These are phyloP conservation scores for Leccinum longicurvipes DNA, from an alignment of 768 basidiomycete genomes.

Conservation along the genomic window DNA sequence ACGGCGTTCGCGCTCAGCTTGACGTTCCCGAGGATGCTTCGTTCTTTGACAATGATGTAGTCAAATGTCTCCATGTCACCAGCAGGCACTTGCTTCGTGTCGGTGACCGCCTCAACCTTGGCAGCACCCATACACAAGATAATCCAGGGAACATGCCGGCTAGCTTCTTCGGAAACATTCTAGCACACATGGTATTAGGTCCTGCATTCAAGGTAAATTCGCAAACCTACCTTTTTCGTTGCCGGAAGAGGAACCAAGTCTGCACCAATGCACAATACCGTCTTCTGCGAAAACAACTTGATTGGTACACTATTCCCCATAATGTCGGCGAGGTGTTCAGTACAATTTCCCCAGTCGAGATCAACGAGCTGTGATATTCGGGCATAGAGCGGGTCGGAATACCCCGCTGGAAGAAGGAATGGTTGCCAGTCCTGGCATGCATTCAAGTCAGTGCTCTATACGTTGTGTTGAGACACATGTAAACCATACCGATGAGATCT, in stretches of 20 bases:
- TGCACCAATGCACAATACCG: conserved; percentile 57
- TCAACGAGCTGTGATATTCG: conserved; percentile 48
- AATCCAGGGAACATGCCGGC: conserved; percentile 56
- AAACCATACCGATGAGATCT: conserved; percentile 30
- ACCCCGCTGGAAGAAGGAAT: conserved; percentile 56
- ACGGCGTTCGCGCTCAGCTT: conserved; percentile 27
- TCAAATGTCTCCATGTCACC: conserved; percentile 42
- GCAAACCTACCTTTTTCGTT: conserved; percentile 19
- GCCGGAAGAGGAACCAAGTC: conserved; percentile 49
- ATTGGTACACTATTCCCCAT: conserved; percentile 53
- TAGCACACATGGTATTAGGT: conserved; percentile 10
- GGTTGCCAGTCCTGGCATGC: conserved; percentile 53
- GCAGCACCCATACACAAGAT: conserved; percentile 76
- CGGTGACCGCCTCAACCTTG: conserved; percentile 61
- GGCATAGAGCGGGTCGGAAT: conserved; percentile 37
- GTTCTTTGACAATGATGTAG: conserved; percentile 61
- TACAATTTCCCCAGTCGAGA: conserved; percentile 45
- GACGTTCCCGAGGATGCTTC: conserved; percentile 24
- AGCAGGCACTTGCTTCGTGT: conserved; percentile 33
- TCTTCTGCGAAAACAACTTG: conserved; percentile 53
- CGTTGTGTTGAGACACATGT: neutral
- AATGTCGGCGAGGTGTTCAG: conserved; percentile 56
- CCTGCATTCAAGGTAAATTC: too few species aligned
- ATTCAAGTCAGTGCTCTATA: conserved; percentile 9
- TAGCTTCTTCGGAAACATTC: conserved; percentile 33